phyloP scores from a whole-genome alignment of 2,329 filamentous ascomycete genomes.

The Penicillium sp. region DNA sequence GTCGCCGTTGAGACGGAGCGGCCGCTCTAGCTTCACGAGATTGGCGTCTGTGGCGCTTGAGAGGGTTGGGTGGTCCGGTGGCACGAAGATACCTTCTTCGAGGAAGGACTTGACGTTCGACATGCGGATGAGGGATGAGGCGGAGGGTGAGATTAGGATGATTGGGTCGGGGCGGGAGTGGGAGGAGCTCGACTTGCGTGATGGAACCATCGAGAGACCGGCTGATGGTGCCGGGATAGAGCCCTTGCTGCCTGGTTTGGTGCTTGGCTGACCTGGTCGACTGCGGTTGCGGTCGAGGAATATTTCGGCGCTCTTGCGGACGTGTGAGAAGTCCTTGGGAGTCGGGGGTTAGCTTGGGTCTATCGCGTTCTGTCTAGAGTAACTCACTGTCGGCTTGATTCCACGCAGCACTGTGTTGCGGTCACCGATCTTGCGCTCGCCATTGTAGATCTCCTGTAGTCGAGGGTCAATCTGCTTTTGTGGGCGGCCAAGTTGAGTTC shows the following conservation, averaged over 20 bases:
- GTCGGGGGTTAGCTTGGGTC: constrained; percentile 8
- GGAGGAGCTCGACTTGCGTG: constrained; percentile 41
- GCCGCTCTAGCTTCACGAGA: constrained; percentile 81
- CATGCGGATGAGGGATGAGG: constrained; percentile 90
- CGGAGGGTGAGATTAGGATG: constrained; percentile 93
- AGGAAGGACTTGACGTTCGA: constrained; percentile 95
- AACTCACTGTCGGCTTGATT: constrained; percentile 74
- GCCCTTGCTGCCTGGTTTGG: constrained; percentile 36
- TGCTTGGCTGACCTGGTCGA: constrained; percentile 34
- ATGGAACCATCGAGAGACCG: constrained; percentile 36
- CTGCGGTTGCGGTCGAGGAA: constrained; percentile 63
- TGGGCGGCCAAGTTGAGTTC: constrained; percentile 43
- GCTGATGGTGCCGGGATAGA: constrained; percentile 38
- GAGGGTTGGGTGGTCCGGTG: constrained; percentile 63
- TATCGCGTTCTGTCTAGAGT: neutral
- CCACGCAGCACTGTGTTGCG: constrained; percentile 84
- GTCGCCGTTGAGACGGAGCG: constrained; percentile 58
- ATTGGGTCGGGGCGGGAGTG: constrained; percentile 69
- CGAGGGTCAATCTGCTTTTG: constrained; percentile 76
- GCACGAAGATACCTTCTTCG: constrained; percentile 75
- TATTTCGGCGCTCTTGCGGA: constrained; percentile 77
- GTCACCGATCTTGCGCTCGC: constrained; percentile 88
- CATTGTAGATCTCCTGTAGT: constrained; percentile 82
- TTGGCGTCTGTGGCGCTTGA: constrained; percentile 66
- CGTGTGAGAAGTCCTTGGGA: constrained; percentile 82